Evolutionary conservation across 768 basidiomycete genomes (phyloP), one percentile per base, ranked within the genome.

Genomic region (Kwoniella heveanensis): DNA sequence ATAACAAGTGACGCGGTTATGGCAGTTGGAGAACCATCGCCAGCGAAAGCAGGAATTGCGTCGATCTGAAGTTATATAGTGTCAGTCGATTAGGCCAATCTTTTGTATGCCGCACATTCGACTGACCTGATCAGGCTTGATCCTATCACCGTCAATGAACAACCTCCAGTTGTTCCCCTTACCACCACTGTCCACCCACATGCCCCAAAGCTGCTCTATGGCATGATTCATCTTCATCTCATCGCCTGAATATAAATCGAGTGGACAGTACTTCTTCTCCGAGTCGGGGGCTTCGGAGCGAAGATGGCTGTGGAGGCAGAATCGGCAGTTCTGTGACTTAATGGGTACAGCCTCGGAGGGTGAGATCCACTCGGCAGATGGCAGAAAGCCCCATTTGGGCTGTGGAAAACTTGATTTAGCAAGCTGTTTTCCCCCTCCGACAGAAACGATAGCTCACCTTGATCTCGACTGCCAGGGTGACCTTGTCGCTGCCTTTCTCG

Each of bases 301-400:
- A 22, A 66, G 57, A 63, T 85, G 83, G 1, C 86, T 83, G 78
- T 97, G 92, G 88, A 97, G 90, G 77, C 92, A 93, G 79, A 91
- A 94, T 67, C 95, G 85, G 82, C 93, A 95, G 17, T 89, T 88
- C 39, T 79, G 81, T 7, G 83, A 83, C 83, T 97, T 97, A 68
- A 86, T 79, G 0, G 72, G 63, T 15, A 79, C 82, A 1, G 88
- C 89, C 39, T 81, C 80, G 2, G 82, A 22, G 70, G 6, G 91
- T 88, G 37, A 93, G 82, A 79, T 88, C 84, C 1, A 72, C 67
- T 5, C 84, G 73, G 67, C 30, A 30, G 82, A 83, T 1, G 95
- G 92, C 39, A 97, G 80, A 79, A 99, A 96, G 2, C 88, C 92
- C 94, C 95, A 99, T 83, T 99, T 99, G 30, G 95, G 95, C 95